phyloP scores from a whole-genome alignment of 2,329 filamentous ascomycete genomes.

The Epichloe amarillans region DNA sequence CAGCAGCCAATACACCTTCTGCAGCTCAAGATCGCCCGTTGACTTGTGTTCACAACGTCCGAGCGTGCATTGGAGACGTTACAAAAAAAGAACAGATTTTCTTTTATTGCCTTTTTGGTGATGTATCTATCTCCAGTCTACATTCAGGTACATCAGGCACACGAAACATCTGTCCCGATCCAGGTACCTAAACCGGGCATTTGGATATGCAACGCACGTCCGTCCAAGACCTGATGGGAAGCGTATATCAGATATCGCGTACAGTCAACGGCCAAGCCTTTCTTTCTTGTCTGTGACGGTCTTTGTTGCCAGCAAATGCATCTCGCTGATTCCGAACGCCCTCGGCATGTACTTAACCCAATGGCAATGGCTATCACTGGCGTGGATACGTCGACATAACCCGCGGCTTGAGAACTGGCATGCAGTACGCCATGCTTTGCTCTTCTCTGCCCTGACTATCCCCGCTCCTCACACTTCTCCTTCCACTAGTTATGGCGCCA shows the following conservation, averaged over 20 bases:
- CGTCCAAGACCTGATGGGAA: neutral
- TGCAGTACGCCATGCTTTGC: neutral
- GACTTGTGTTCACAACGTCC: neutral
- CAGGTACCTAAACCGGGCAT: neutral
- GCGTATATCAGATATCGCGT: neutral
- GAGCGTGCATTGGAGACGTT: neutral
- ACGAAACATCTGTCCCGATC: neutral
- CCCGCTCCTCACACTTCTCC: neutral
- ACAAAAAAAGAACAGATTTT: neutral
- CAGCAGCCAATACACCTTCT: neutral
- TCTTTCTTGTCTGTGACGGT: neutral
- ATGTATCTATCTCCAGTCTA: neutral
- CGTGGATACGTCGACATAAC: neutral
- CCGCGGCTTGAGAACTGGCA: neutral
- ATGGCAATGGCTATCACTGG: neutral
- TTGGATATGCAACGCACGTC: neutral
- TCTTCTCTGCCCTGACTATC: neutral
- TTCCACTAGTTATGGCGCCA: neutral
- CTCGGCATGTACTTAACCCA: neutral
- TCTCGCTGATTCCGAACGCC: neutral
- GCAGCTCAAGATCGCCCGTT: neutral
- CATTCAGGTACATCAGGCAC: neutral
- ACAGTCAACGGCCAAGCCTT: neutral
- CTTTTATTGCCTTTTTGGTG: neutral
- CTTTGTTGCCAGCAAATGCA: neutral